Percentiles rank a stretch among this genome's conserved stretches.
phyloP scores from a whole-genome alignment of 805 yeast genomes.

The Ogataea ramenticola region DNA sequence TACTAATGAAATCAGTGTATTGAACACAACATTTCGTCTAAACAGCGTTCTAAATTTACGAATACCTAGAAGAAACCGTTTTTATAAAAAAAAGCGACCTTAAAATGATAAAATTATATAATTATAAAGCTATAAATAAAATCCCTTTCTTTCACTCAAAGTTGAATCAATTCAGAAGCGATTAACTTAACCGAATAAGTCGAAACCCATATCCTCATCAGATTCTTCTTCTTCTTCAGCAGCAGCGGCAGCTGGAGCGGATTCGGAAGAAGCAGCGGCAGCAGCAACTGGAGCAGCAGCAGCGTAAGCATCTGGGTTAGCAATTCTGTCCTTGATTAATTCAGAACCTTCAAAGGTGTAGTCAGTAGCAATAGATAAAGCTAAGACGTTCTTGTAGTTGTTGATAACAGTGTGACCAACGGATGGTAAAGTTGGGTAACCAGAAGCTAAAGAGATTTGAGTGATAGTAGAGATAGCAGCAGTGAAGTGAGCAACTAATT shows the following conservation, averaged over 20 bases:
- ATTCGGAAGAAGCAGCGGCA: constrained; percentile 55
- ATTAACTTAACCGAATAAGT: constrained; percentile 82
- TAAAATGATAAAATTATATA: background rate
- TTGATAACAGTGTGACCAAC: constrained; percentile 98
- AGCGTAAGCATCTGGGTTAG: constrained; percentile 99
- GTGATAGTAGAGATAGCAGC: constrained; percentile 92
- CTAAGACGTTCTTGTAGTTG: constrained; percentile 98
- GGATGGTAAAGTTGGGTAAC: constrained; percentile 99
- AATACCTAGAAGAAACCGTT: background rate
- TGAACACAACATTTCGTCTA: no score
- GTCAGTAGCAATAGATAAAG: constrained; percentile 96
- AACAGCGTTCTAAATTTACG: no score
- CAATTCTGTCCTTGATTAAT: constrained; percentile 98
- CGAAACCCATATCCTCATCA: constrained; percentile 95
- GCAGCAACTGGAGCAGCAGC: constrained; percentile 98
- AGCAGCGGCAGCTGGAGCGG: constrained; percentile 55
- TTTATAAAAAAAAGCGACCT: background rate
- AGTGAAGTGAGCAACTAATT: constrained; percentile 86
- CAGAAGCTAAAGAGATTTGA: constrained; percentile 92
- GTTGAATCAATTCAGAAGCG: background rate
- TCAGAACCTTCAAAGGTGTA: constrained; percentile 99
- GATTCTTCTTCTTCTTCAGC: constrained; percentile 65
- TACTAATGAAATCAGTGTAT: no score
- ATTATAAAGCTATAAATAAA: background rate
- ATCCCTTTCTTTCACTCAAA: background rate